Conservation (phyloP, 176 grass and related monocot species). For the Cocos nucifera region DNA sequence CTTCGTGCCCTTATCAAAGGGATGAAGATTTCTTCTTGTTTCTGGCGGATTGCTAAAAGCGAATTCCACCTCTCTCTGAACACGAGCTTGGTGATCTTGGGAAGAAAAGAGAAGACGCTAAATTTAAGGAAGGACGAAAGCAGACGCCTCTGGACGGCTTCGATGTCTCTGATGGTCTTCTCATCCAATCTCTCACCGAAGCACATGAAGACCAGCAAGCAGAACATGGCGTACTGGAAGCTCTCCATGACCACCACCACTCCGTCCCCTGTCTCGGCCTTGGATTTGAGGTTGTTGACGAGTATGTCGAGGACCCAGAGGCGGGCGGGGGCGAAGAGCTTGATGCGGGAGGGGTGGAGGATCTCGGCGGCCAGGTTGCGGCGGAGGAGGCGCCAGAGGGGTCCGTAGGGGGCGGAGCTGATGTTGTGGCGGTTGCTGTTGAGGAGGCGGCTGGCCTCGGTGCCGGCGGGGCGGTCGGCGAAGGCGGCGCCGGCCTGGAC, state of each 20-base stretch:
- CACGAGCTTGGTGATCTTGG: constrained; percentile 42
- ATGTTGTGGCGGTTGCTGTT: constrained; percentile 37
- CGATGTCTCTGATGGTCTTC: constrained; percentile 22
- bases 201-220: constrained; percentile 65
- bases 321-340: constrained; percentile 24
- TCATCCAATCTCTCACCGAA: constrained; percentile 39
- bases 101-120: constrained; percentile 36
- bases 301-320: constrained; percentile 36
- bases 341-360: constrained; percentile 42
- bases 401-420: constrained; percentile 34
- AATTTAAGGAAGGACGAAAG: constrained; percentile 32
- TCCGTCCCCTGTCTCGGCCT: background rate
- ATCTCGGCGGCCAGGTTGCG: constrained; percentile 32
- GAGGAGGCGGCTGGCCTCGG: constrained; percentile 11
- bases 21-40: constrained; percentile 5
- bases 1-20: too few relatives aligned
- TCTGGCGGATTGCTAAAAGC: constrained; percentile 28
- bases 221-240: constrained; percentile 72
- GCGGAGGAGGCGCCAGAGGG: constrained; percentile 41
- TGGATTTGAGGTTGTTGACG: constrained; percentile 9
- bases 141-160: constrained; percentile 25
- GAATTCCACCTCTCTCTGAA: constrained; percentile 46
- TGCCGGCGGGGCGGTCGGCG: constrained; percentile 24
- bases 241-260: constrained; percentile 35
- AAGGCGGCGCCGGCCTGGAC: constrained; percentile 48